Evolutionary conservation across 495 filamentous ascomycete species (phyloP).

Genomic region (Penicillium turbatum): DNA sequence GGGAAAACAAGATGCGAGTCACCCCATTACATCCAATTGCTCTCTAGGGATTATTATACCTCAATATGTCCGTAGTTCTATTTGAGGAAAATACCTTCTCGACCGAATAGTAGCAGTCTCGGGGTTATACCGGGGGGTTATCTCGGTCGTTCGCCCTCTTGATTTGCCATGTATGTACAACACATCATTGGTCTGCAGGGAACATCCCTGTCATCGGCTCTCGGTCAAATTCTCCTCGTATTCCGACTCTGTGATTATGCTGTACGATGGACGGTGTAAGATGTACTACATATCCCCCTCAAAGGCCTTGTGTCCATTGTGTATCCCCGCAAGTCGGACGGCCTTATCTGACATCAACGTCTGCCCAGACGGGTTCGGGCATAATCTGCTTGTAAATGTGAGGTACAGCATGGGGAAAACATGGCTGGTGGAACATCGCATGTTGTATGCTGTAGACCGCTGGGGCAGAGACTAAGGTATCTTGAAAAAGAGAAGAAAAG

Average conservation of each 20-base stretch:
- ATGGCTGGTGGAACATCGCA: conserved; percentile 16
- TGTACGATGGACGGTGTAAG: background rate
- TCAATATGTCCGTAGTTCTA: background rate
- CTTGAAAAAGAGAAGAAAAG: too few species aligned
- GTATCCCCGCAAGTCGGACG: background rate
- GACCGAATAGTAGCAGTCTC: background rate
- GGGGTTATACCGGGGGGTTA: background rate
- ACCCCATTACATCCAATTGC: too few species aligned
- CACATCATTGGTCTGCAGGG: conserved; percentile 9
- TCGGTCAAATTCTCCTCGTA: conserved; percentile 5
- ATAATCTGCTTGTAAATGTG: background rate
- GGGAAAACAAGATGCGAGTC: background rate
- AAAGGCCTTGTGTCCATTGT: conserved; percentile 13
- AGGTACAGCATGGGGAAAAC: conserved; percentile 9
- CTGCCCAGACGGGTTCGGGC: conserved; percentile 9
- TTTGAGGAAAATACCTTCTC: too few species aligned
- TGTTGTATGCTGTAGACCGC: background rate
- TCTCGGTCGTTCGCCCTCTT: background rate
- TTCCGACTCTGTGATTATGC: background rate
- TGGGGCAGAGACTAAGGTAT: background rate
- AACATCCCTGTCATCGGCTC: conserved; percentile 5
- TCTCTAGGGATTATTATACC: too few species aligned
- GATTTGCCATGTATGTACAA: conserved; percentile 9
- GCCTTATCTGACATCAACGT: conserved; percentile 17
- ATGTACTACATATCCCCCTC: background rate